Evolutionary conservation across 768 basidiomycete genomes (phyloP).

Genomic region (Phaeotremella skinneri): DNA sequence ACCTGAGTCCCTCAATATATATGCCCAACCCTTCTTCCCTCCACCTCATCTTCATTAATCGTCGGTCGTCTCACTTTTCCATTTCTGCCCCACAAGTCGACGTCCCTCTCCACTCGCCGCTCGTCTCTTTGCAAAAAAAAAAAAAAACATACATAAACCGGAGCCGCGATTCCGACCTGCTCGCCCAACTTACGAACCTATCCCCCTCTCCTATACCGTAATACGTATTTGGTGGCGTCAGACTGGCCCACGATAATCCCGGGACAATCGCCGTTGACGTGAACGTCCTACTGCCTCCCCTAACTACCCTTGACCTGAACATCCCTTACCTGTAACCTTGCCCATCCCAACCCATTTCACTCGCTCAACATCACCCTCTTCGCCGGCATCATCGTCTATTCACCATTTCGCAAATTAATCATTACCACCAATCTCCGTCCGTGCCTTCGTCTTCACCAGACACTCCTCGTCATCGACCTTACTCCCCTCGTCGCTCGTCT

Average conservation of each 20-base stretch:
- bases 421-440: neutral
- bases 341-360: neutral
- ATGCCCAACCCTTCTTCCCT: too few species aligned
- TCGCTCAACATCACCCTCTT: neutral
- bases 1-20: too few species aligned
- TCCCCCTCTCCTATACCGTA: neutral
- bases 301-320: neutral
- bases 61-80: too few species aligned
- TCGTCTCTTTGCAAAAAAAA: too few species aligned
- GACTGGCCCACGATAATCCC: neutral
- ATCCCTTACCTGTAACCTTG: neutral
- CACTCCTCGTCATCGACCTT: neutral
- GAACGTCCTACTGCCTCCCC: too few species aligned
- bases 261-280: neutral
- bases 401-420: neutral
- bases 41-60: too few species aligned
- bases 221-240: neutral
- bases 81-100: too few species aligned
- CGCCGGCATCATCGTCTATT: too few species aligned
- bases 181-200: too few species aligned
- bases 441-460: conserved; percentile 1
- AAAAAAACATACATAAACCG: too few species aligned
- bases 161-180: too few species aligned
- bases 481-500: neutral
- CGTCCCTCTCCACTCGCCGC: too few species aligned